Base-by-base conservation (phyloP, 768 basidiomycete species). In the Lactifluus pinguis region DNA sequence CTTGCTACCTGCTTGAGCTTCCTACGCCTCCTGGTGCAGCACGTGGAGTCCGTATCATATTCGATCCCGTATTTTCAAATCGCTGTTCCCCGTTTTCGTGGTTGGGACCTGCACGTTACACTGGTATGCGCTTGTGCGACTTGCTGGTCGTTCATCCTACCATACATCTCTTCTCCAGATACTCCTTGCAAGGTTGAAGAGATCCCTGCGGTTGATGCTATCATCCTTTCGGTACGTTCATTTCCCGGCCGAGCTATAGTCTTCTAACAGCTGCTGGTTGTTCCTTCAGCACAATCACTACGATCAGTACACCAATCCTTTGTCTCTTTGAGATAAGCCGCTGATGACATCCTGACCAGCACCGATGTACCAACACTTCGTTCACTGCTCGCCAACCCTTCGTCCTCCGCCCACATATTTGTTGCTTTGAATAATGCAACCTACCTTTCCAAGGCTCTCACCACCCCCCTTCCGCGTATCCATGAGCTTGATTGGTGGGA, bases 401-500 rank as follows among this genome's bases (percentile, higher is more conserved):
- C 57, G 2, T 64, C 69, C 60, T 56, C 63, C 9, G 67, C 79
- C 0, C 74, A 77, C 56, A 70, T 82, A 59, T 79, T 81, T 64
- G 72, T 78, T 1, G 77, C 77, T 0, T 71, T 81, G 38, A 78
- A 78, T 62, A 81, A 79, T 65, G 61, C 65, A 4, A 60, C 64
- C 19, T 74, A 70, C 65, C 70, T 81, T 56, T 59, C 55, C 25
- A 15, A 30, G 1, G 64, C 65, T 1, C 61, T 76, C 36, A 71
- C 72, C 7, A 70, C 76, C 15, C 66, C 71, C 2, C 59, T 57
- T 8, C 59, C 69, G 6, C 66, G 74, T 36, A 70, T 78, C 25
- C 73, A 76, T 47, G 75, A 76, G 63, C 69, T 80, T 51, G 81
- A 82, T 68, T 83, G 82, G 82, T 81, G 79, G 78, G 75, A 78